Percentiles rank a stretch among this genome's conserved stretches.
Conservation (phyloP, 73 alveolate genomes). For the Effrenium voratum region DNA sequence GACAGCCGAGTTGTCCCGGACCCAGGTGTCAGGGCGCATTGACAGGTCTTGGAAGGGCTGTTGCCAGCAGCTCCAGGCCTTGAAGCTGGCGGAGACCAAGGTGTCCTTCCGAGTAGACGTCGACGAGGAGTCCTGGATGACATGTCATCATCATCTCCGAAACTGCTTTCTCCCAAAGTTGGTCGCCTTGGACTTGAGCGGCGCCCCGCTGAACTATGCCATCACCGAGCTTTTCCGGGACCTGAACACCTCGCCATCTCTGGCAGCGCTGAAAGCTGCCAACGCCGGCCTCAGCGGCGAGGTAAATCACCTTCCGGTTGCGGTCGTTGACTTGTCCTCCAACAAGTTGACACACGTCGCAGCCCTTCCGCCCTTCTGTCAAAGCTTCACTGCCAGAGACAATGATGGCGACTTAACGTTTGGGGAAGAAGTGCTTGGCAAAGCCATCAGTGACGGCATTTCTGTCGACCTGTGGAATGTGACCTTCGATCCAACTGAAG, state of each 20-base stretch:
- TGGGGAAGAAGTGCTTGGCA: too few relatives aligned
- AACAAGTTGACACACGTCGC: too few relatives aligned
- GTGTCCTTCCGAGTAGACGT: background rate
- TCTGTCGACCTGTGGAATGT: too few relatives aligned
- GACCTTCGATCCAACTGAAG: too few relatives aligned
- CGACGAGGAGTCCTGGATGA: background rate
- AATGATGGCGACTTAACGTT: too few relatives aligned
- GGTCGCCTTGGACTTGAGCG: slow-evolving; percentile 25
- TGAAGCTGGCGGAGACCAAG: background rate
- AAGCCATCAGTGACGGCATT: too few relatives aligned
- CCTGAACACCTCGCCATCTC: background rate
- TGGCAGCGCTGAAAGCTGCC: background rate
- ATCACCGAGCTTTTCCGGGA: background rate
- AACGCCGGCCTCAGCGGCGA: background rate
- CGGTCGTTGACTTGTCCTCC: background rate
- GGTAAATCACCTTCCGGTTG: background rate
- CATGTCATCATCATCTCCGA: background rate
- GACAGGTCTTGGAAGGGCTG: background rate
- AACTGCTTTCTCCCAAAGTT: background rate
- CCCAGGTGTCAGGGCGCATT: background rate
- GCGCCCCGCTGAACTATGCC: background rate
- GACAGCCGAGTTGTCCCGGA: too few relatives aligned
- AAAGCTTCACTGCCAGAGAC: too few relatives aligned
- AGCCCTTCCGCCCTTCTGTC: too few relatives aligned
- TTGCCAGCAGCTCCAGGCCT: background rate